Conservation (phyloP, 2,329 filamentous ascomycete species). For the Penicillium brasilianum region DNA sequence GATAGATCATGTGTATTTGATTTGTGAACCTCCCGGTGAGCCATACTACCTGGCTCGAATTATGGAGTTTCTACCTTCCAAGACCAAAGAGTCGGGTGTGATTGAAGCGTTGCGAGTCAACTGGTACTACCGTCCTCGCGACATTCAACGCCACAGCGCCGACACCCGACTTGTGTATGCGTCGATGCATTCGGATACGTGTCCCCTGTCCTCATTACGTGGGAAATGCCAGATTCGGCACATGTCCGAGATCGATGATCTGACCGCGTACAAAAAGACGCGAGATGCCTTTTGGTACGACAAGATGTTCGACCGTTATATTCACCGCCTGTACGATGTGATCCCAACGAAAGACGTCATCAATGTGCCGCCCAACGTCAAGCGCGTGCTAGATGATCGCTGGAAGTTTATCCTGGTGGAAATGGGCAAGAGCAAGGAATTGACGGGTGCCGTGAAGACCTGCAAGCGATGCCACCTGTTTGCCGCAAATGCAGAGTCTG, state of each 20-base stretch:
- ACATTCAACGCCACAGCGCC: slow-evolving; percentile 88
- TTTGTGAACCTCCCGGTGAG: slow-evolving; percentile 96
- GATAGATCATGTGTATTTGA: slow-evolving; percentile 85
- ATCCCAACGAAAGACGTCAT: slow-evolving; percentile 91
- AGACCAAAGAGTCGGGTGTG: slow-evolving; percentile 72
- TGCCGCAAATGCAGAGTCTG: slow-evolving; percentile 94
- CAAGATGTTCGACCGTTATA: slow-evolving; percentile 97
- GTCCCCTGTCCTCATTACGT: slow-evolving; percentile 86
- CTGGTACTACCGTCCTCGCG: slow-evolving; percentile 97
- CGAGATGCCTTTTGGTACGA: slow-evolving; percentile 96
- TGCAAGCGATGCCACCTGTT: slow-evolving; percentile 93
- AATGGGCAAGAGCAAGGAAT: slow-evolving; percentile 88
- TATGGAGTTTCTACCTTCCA: slow-evolving; percentile 92
- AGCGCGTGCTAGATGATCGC: slow-evolving; percentile 91
- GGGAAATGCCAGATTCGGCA: slow-evolving; percentile 93
- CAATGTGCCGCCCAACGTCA: slow-evolving; percentile 93
- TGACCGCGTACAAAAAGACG: slow-evolving; percentile 82
- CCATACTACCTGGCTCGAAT: slow-evolving; percentile 97
- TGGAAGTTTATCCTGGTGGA: slow-evolving; percentile 98
- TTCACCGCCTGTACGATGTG: slow-evolving; percentile 96
- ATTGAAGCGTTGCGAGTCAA: slow-evolving; percentile 92
- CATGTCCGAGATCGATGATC: slow-evolving; percentile 78
- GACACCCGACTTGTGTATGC: slow-evolving; percentile 92
- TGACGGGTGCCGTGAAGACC: slow-evolving; percentile 92
- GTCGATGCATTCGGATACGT: slow-evolving; percentile 98